Conservation (phyloP, 441 rosid species). For the Arabidopsis hybrid region DNA sequence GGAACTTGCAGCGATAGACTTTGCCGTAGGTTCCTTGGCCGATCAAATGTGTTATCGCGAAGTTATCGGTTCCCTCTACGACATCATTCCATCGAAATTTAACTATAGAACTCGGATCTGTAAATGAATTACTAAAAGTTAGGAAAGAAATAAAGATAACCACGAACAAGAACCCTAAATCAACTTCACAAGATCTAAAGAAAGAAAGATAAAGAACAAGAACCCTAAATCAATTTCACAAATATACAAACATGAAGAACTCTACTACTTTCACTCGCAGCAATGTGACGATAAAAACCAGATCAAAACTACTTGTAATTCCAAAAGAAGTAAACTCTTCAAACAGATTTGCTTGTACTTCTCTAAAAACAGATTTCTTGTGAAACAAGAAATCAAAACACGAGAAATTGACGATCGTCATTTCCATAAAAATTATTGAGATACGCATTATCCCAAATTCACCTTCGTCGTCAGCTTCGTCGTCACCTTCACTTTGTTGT, state of each 20-base stretch:
- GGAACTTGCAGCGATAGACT: slow-evolving; percentile 24
- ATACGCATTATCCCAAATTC: neutral
- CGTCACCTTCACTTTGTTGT: neutral
- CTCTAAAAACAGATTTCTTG: neutral
- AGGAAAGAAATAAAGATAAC: neutral
- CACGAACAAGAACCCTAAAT: neutral
- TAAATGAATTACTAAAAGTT: neutral
- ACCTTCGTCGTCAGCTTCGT: neutral
- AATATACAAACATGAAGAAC: neutral
- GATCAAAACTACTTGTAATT: too few species aligned
- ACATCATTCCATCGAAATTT: slow-evolving; percentile 2
- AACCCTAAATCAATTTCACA: slow-evolving; percentile 14
- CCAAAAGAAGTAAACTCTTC: neutral
- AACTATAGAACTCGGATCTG: neutral
- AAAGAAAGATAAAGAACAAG: neutral
- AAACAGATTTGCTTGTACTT: too few species aligned
- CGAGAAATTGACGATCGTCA: neutral
- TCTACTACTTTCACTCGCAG: neutral
- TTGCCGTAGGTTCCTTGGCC: slow-evolving; percentile 16
- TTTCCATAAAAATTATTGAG: too few species aligned
- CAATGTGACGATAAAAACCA: neutral
- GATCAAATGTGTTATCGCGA: neutral
- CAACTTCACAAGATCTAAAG: neutral
- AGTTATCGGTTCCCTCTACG: neutral
- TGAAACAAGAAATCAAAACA: slow-evolving; percentile 5